phyloP scores from a whole-genome alignment of 495 filamentous ascomycete genomes.

The Xeromyces bisporus region DNA sequence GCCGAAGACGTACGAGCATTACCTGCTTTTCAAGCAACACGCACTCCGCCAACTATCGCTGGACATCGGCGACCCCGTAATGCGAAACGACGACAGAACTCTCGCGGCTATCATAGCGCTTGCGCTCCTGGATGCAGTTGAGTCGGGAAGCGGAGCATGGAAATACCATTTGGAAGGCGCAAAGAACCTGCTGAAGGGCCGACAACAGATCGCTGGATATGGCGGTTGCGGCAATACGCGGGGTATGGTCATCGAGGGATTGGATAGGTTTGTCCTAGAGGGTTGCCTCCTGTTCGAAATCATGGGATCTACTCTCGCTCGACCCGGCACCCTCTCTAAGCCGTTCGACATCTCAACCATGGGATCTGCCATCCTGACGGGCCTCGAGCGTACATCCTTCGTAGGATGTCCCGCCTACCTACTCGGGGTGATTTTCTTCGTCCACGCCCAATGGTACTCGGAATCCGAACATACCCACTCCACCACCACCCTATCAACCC shows the following conservation, averaged over 20 bases:
- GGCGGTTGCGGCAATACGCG: slow-evolving; percentile 1
- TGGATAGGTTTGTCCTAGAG: slow-evolving; percentile 27
- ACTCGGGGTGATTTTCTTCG: slow-evolving; percentile 29
- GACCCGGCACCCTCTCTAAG: slow-evolving; percentile 26
- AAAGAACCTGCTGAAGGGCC: slow-evolving; percentile 22
- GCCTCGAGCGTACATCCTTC: slow-evolving; percentile 32
- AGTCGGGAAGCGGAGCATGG: slow-evolving; percentile 30
- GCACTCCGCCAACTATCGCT: slow-evolving; percentile 24
- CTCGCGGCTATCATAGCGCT: slow-evolving; percentile 26
- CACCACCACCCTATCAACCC: slow-evolving; percentile 13
- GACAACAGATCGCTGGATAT: slow-evolving; percentile 9
- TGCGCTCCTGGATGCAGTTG: slow-evolving; percentile 26
- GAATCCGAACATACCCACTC: slow-evolving; percentile 12
- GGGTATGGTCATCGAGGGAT: slow-evolving; percentile 14
- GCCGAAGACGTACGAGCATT: slow-evolving; percentile 24
- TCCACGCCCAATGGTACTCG: slow-evolving; percentile 26
- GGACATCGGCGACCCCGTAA: slow-evolving; percentile 19
- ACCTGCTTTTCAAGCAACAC: slow-evolving; percentile 26
- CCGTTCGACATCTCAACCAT: slow-evolving; percentile 27
- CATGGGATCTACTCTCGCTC: slow-evolving; percentile 31
- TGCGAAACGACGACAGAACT: slow-evolving; percentile 25
- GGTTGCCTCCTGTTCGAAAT: slow-evolving; percentile 32
- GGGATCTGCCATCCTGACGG: slow-evolving; percentile 24
- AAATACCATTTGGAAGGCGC: slow-evolving; percentile 32
- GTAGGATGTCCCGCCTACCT: slow-evolving; percentile 33